A percentile compares a stretch with the other conserved stretches of the same genome.
Conservation (phyloP, 768 basidiomycete species). For the Strobilomyces dryophilus region DNA sequence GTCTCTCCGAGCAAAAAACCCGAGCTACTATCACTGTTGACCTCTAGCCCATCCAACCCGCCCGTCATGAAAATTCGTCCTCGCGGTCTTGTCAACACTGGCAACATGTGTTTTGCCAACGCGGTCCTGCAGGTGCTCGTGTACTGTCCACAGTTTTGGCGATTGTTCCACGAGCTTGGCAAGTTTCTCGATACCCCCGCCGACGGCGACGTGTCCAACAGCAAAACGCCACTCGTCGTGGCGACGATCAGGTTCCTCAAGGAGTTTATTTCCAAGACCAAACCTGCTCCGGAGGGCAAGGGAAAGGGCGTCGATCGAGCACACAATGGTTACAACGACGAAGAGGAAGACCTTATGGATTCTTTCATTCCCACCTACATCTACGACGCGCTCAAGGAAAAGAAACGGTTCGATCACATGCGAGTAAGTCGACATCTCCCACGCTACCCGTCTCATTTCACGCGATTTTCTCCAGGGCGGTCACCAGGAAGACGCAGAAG, state of each 20-base stretch:
- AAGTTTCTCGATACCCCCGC: constrained; percentile 39
- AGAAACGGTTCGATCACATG: constrained; percentile 93
- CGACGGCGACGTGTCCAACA: constrained; percentile 24
- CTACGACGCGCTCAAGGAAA: constrained; percentile 91
- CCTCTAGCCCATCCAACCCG: constrained; percentile 30
- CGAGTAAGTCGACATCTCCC: constrained; percentile 47
- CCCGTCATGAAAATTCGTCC: constrained; percentile 44
- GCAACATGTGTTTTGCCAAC: constrained; percentile 98
- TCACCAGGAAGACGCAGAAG: constrained; percentile 97
- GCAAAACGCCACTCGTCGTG: constrained; percentile 54
- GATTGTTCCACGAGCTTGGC: constrained; percentile 69
- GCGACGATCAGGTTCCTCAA: constrained; percentile 71
- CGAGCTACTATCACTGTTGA: constrained; percentile 55
- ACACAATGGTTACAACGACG: constrained; percentile 27
- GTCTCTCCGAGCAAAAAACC: constrained; percentile 38
- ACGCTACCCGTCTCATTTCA: neutral
- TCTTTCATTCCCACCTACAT: constrained; percentile 83
- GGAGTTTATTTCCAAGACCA: constrained; percentile 53
- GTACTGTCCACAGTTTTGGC: constrained; percentile 84
- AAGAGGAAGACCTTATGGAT: constrained; percentile 50
- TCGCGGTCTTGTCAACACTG: constrained; percentile 86
- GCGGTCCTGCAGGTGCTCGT: constrained; percentile 88
- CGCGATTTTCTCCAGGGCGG: constrained; percentile 52
- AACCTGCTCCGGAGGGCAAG: constrained; percentile 25
- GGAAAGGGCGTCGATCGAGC: constrained; percentile 40